Evolutionary conservation across 352 stramenopile species (phyloP).

Genomic region (Phytophthora hibernalis): DNA sequence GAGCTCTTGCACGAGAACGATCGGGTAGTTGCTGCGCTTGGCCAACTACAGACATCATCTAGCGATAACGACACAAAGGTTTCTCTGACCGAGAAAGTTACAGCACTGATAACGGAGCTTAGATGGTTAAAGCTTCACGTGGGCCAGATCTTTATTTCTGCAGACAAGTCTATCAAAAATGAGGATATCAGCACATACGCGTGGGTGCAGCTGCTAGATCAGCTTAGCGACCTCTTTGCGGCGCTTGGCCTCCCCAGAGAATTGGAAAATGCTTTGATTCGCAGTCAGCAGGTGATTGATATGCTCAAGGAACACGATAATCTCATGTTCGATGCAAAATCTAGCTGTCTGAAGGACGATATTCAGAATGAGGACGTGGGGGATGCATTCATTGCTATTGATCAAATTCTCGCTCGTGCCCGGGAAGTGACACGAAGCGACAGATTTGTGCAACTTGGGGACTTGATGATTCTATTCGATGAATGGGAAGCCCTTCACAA

Average conservation of each 20-base stretch:
- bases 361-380: conserved; percentile 32
- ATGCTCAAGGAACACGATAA: conserved; percentile 33
- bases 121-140: conserved; percentile 23
- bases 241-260: conserved; percentile 24
- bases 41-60: neutral
- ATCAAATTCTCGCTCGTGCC: conserved; percentile 29
- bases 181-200: conserved; percentile 3
- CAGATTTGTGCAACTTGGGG: conserved; percentile 21
- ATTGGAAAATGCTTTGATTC: conserved; percentile 19
- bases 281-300: conserved; percentile 19
- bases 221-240: conserved; percentile 20
- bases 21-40: conserved; percentile 17
- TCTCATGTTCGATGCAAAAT: conserved; percentile 23
- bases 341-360: conserved; percentile 26
- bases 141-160: conserved; percentile 16
- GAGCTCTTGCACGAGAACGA: conserved; percentile 37
- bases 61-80: neutral
- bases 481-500: conserved; percentile 30
- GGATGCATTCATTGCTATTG: conserved; percentile 19
- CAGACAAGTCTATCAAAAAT: neutral
- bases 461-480: conserved; percentile 32
- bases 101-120: conserved; percentile 13
- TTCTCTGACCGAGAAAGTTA: conserved; percentile 19
- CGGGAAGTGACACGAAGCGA: conserved; percentile 30
- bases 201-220: conserved; percentile 13